These are phyloP conservation scores for Amphirosellinia nigrospora DNA, from an alignment of 495 filamentous ascomycete genomes.

Conservation along the genomic window DNA sequence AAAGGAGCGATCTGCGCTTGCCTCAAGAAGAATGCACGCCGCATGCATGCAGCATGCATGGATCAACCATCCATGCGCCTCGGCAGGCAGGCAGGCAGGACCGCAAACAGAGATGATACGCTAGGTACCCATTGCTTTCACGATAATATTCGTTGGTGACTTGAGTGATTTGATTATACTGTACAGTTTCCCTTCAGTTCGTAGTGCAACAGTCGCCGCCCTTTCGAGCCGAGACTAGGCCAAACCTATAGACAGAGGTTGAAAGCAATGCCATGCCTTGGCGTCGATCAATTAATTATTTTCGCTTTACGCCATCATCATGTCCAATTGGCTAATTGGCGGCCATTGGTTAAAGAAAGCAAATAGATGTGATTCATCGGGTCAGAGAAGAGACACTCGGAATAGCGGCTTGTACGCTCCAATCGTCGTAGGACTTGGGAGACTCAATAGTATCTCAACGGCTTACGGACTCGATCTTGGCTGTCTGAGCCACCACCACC, in stretches of 20 bases:
- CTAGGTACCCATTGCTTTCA: neutral
- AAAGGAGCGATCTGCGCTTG: slow-evolving; percentile 6
- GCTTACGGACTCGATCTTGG: slow-evolving; percentile 16
- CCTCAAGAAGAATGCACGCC: slow-evolving; percentile 8
- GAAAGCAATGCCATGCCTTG: slow-evolving; percentile 12
- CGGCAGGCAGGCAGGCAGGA: slow-evolving; percentile 1
- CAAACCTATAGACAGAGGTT: too few relatives aligned
- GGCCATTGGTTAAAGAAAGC: neutral
- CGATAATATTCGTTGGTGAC: neutral
- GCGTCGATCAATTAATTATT: neutral
- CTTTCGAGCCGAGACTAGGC: slow-evolving; percentile 8
- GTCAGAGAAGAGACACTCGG: neutral
- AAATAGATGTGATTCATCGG: neutral
- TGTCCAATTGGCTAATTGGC: too few relatives aligned
- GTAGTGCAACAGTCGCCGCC: neutral
- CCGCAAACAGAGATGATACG: neutral
- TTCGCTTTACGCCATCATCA: neutral
- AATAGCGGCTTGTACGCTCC: neutral
- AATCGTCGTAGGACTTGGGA: neutral
- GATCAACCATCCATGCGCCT: slow-evolving; percentile 5
- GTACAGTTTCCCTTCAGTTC: neutral
- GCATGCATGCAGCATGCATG: slow-evolving; percentile 12
- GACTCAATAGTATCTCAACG: slow-evolving; percentile 1
- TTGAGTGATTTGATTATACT: neutral
- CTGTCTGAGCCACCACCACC: slow-evolving; percentile 7